Percentiles rank a stretch among this genome's conserved stretches.
These are phyloP conservation scores for Onygenales sp. DNA, from an alignment of 2,329 filamentous ascomycete species.

Conservation along the genomic window DNA sequence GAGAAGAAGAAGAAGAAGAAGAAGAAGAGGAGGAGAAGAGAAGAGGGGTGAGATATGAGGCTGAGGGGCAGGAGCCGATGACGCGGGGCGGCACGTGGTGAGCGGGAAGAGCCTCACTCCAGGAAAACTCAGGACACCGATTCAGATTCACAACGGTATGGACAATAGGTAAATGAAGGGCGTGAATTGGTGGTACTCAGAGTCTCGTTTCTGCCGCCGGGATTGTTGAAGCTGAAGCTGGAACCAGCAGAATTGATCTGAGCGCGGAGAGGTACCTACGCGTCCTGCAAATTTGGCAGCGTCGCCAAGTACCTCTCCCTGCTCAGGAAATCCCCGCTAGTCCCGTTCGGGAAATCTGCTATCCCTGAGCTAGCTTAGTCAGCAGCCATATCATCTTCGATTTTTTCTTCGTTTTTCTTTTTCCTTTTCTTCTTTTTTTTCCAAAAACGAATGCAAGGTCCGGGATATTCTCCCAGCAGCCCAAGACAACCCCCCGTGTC, in stretches of 20 bases:
- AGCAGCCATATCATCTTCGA: background rate
- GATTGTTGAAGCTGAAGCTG: background rate
- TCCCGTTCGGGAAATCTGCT: background rate
- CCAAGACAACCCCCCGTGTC: background rate
- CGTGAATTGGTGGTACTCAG: background rate
- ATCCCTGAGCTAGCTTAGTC: background rate
- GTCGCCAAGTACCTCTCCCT: background rate
- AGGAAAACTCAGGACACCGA: no score
- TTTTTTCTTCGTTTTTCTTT: background rate
- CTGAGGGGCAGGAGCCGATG: background rate
- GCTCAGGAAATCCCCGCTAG: background rate
- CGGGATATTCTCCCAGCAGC: constrained; percentile 6
- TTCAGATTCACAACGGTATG: no score
- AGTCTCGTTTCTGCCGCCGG: background rate
- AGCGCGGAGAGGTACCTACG: background rate
- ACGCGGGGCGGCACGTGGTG: background rate
- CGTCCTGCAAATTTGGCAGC: background rate
- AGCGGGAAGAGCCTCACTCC: background rate
- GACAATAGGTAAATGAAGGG: no score
- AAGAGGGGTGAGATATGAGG: constrained; percentile 2
- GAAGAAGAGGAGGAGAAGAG: constrained; percentile 17
- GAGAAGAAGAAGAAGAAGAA: constrained; percentile 3
- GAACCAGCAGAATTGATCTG: background rate
- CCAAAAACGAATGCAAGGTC: background rate
- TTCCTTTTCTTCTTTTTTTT: background rate